Conservation (phyloP, 106 monocot species). For the Dendrobium catenatum region DNA sequence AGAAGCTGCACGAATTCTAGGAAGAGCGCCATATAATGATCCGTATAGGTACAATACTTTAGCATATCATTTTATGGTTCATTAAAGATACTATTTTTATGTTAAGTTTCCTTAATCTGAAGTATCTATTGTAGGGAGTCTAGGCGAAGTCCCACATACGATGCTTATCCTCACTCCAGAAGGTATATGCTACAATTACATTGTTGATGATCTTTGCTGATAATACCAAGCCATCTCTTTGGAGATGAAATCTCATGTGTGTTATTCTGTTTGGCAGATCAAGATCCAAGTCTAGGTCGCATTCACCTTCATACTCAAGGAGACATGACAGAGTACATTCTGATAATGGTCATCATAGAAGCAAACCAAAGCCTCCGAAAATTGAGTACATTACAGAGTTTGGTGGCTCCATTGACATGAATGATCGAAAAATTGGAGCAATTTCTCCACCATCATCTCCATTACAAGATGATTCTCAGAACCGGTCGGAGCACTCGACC, state of each 20-base stretch:
- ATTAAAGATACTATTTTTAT: neutral
- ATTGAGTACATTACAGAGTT: slow-evolving; percentile 98
- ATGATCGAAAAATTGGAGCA: slow-evolving; percentile 49
- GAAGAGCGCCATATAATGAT: slow-evolving; percentile 70
- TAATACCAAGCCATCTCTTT: neutral
- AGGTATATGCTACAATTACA: slow-evolving; percentile 28
- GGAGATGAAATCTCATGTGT: neutral
- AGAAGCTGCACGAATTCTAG: slow-evolving; percentile 59
- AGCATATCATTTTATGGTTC: neutral
- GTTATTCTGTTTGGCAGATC: slow-evolving; percentile 38
- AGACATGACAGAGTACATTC: slow-evolving; percentile 49
- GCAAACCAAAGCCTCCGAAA: slow-evolving; percentile 73
- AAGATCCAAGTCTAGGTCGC: slow-evolving; percentile 70
- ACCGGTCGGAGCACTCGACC: slow-evolving; percentile 96
- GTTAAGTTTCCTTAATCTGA: neutral
- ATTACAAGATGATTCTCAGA: slow-evolving; percentile 44
- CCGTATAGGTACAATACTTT: slow-evolving; percentile 64
- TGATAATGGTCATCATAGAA: slow-evolving; percentile 57
- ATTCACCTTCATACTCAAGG: slow-evolving; percentile 65
- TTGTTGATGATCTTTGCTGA: neutral
- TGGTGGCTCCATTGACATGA: slow-evolving; percentile 52
- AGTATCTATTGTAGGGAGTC: slow-evolving; percentile 41
- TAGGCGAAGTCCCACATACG: slow-evolving; percentile 92
- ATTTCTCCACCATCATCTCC: slow-evolving; percentile 89
- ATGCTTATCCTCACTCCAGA: slow-evolving; percentile 72